A percentile compares a stretch with the other conserved stretches of the same genome.
Conservation (phyloP, 148 eudicot genomes). For the Limonium bicolor region DNA sequence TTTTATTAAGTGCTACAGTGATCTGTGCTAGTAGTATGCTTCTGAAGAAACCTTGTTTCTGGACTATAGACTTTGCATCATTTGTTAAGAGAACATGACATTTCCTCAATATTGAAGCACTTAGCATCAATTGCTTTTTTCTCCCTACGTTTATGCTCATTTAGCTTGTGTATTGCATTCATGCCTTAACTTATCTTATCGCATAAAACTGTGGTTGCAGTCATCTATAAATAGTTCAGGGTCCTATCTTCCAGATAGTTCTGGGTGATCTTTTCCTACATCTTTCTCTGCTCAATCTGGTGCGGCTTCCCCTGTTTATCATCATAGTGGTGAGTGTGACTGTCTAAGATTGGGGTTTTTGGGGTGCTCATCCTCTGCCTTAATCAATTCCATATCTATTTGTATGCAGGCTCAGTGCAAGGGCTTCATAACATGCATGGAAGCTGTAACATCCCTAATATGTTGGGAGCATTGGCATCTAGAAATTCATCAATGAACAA, state of each 20-base stretch:
- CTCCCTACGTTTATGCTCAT: neutral
- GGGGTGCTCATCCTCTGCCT: neutral
- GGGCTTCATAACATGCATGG: constrained; percentile 76
- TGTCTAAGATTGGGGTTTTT: constrained; percentile 6
- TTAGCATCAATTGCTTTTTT: neutral
- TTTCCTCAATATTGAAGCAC: neutral
- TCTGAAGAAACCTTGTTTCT: neutral
- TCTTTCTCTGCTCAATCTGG: constrained; percentile 54
- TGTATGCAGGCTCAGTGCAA: constrained; percentile 37
- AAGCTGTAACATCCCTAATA: constrained; percentile 60
- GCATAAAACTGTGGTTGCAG: neutral
- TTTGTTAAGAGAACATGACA: neutral
- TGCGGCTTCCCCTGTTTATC: constrained; percentile 45
- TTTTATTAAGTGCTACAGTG: too few relatives aligned
- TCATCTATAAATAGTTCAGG: constrained; percentile 10
- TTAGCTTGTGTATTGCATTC: neutral
- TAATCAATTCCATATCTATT: neutral
- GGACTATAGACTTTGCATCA: neutral
- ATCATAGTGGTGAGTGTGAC: constrained; percentile 44
- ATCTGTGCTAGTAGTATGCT: too few relatives aligned
- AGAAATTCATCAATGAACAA: constrained; percentile 67
- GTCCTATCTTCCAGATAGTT: constrained; percentile 44
- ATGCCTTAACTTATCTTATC: too few relatives aligned
- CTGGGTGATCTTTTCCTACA: constrained; percentile 31
- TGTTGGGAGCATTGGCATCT: constrained; percentile 62